These are phyloP conservation scores for Annulohypoxylon stygium DNA, from an alignment of 495 filamentous ascomycete genomes.

Conservation along the genomic window DNA sequence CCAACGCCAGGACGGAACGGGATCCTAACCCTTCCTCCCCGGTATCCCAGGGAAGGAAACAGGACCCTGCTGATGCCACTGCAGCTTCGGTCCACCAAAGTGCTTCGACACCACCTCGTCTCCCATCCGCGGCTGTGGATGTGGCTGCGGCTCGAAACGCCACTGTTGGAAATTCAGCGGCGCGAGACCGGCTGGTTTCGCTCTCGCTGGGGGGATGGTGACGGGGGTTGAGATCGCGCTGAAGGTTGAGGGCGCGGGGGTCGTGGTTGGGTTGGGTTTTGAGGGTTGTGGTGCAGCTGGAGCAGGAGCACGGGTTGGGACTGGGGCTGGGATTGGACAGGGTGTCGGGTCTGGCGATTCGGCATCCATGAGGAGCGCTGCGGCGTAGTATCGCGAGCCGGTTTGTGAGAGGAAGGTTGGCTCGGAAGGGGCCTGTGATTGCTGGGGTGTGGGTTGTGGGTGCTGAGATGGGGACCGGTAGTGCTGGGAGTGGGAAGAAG, in stretches of 20 bases:
- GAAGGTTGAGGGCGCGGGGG: not conserved
- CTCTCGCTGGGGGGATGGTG: not conserved
- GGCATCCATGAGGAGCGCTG: not conserved
- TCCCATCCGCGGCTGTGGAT: not conserved
- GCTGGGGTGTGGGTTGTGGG: not conserved
- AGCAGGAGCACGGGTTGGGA: not conserved
- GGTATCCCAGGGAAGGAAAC: not conserved
- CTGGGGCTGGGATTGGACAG: not conserved
- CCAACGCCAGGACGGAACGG: not conserved
- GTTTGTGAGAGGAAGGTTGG: not conserved
- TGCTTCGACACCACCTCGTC: not conserved
- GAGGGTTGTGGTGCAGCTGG: not conserved
- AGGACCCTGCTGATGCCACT: not conserved
- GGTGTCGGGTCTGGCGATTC: not conserved
- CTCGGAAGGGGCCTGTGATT: not conserved
- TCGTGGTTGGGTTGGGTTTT: not conserved
- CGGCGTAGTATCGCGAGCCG: not conserved
- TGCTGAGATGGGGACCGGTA: not conserved
- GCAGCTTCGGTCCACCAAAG: not conserved
- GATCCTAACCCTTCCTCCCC: not conserved
- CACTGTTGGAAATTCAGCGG: conserved; percentile 28
- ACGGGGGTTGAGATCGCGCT: not conserved
- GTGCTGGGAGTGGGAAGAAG: not conserved
- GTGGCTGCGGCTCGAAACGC: conserved; percentile 29
- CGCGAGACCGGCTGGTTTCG: not conserved